A percentile compares a stretch with the other conserved stretches of the same genome.
These are phyloP conservation scores for Garcia nutans DNA, from an alignment of 345 rosid genomes.

Conservation along the genomic window DNA sequence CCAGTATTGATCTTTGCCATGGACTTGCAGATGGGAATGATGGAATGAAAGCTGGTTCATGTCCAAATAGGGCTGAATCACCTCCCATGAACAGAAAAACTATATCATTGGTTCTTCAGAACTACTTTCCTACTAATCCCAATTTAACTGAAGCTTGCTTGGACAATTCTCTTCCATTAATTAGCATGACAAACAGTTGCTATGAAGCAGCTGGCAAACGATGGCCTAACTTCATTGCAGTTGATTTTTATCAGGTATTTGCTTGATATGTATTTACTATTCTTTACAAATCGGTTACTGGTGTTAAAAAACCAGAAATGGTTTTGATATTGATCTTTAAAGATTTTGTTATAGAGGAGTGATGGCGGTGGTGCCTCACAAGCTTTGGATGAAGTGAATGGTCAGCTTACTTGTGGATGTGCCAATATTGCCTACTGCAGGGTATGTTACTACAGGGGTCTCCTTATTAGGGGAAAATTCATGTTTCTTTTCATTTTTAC, in stretches of 20 bases:
- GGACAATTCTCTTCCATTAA: conserved; percentile 77
- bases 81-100: conserved; percentile 56
- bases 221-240: conserved; percentile 98
- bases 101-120: conserved; percentile 62
- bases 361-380: conserved; percentile 91
- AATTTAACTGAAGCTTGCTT: conserved; percentile 53
- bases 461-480: too few species aligned
- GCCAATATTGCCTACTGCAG: conserved; percentile 68
- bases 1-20: conserved; percentile 4
- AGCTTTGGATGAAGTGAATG: conserved; percentile 80
- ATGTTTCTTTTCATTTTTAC: conserved; percentile 1
- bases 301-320: neutral
- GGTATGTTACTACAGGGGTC: conserved; percentile 37
- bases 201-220: conserved; percentile 69
- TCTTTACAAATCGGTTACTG: neutral
- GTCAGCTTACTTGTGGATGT: conserved; percentile 94
- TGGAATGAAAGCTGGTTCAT: conserved; percentile 69
- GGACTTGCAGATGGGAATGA: conserved; percentile 71
- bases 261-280: neutral
- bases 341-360: conserved; percentile 51
- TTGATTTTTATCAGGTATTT: conserved; percentile 83
- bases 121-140: conserved; percentile 71
- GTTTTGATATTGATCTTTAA: neutral
- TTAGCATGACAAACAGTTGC: conserved; percentile 66
- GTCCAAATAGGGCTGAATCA: conserved; percentile 70